Base-by-base conservation (phyloP, 495 filamentous ascomycete genomes). In the Glarea lozoyensis region DNA sequence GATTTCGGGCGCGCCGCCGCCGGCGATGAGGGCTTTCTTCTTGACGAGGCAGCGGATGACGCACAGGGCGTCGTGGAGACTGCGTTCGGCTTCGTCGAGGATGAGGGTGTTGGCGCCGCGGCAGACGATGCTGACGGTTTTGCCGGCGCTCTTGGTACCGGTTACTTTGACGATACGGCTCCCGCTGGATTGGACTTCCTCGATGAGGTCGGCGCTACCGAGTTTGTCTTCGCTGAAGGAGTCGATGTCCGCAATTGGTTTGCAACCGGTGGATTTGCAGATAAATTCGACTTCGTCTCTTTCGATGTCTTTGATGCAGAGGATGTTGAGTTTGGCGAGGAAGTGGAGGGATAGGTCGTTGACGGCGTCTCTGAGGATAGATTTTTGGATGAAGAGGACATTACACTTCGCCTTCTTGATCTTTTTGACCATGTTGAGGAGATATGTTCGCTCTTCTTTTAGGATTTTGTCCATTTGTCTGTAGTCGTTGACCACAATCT, bases 361-460 rank as follows among this genome's bases (percentile, higher is more conserved):
- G 65, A 98, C 88, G 34, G 92, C 92, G 59, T 98, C 92, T 53
- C 92, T 79, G 33, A 98, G 78, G 52, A 98, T 98, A 13, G 90
- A 96, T 66, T 98, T 98, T 59, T 98, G 92, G 53, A 98, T 96
- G 52, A 98, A 73, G 41, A 98, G 80, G 23, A 98, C 93, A 57
- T 98, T 98, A 72, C 92, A 98, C 67, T 96, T 96, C 53, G 88
- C 89, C 73, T 95, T 97, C 69, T 96, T 94, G 68, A 98, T 98
- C 76, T 96, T 98, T 78, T 98, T 98, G 57, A 88, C 88, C 79
- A 98, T 87, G 67, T 96, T 95, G 33, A 98, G 78, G 45, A 98
- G 74, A 65, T 98, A 98, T 46, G 88, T 87, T 45, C 93, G 86
- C 70, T 98, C 92, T 67, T 98, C 92, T 65, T 98, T 98, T 42